Evolutionary conservation across 2,329 filamentous ascomycete genomes (phyloP), one percentile per base, ranked within the genome.

Genomic region (Penicillium italicum): DNA sequence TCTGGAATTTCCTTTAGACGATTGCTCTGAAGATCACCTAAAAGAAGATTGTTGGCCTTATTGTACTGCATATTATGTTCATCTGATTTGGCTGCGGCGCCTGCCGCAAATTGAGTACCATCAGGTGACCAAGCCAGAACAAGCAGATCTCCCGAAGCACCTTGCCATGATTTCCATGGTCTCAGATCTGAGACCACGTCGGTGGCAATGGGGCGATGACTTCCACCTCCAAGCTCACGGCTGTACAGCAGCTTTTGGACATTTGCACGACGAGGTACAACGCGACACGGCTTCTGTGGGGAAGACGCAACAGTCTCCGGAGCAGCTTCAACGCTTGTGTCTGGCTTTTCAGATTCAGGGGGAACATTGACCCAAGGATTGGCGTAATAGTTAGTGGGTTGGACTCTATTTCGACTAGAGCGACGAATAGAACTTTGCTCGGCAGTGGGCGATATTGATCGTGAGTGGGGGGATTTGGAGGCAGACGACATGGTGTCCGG

Each of bases 11-110:
- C 83, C 50, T 75, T 70, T 8, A 86, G 64, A 1, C 62, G 63
- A 20, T 74, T 76, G 1, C 63, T 61, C 1, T 65, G 59, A 3
- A 77, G 58, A 57, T 82, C 72, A 1, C 84, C 84, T 34, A 82
- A 66, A 1, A 86, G 63, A 1, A 86, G 70, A 60, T 86, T 86
- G 56, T 83, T 80, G 0, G 76, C 73, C 37, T 80, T 72, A 55
- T 86, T 86, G 63, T 86, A 86, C 38, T 83, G 79, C 77, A 83
- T 82, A n/a, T 78, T 82, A 43, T 78, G 71, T 3, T 74, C 66
- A 60, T 85, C 83, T 4, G 78, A 78, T 5, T 83, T 77, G 30
- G 82, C 79, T 6, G 82, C 79, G 5, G 82, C 80, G 2, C 83
- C 84, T 10, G 79, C 82, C 28, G 80, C 82, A 62, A 86, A 86